Evolutionary conservation across 768 basidiomycete genomes (phyloP), one percentile per base, ranked within the genome.

Genomic region (Grammothele lineata): DNA sequence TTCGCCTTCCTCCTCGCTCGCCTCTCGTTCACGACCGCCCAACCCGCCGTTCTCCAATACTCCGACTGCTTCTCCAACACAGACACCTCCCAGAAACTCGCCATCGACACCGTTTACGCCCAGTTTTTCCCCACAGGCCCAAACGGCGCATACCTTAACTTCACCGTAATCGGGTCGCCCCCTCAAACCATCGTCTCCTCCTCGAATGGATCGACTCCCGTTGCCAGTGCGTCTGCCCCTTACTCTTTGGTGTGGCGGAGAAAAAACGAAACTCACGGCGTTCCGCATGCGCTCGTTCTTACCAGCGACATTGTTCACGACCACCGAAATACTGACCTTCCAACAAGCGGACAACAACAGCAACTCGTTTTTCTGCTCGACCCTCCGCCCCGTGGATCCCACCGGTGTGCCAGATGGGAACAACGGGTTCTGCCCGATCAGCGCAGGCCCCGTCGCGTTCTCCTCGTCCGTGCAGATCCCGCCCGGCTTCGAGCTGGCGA

Each of bases 291-390:
- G 40, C 41, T 10, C 6, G 21, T 41, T 4, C 12, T 19, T 17
- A 35, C 32, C 23, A 85, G 91, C 92, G 15, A 96, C 92, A 7
- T 76, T 96, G 34, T 94, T 95, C 70, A 86, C 85, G 36, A 81
- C 87, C 9, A 84, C 89, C 1, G 75, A 80, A 44, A 78, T 92
- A 18, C 77, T 94, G 40, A 92, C 92, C 3, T 78, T 94, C 56
- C 75, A 74, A 51, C 77, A 85, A 51, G 86, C 77, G 66, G 74
- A 73, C 38, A 84, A 85, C 54, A 78, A 77, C 50, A 85, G 86
- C 54, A 79, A 77, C 50, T 79, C 84, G 3, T 90, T 77, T 60
- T 71, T 97, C 51, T 98, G 95, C 65, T 63, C 75, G 21, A 74
- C 81, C n/a, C 69, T 97, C 35, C 81, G 85, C 22, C 88, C 92